Evolutionary conservation across 2,329 filamentous ascomycete species (phyloP).

Genomic region (Alternaria dauci): DNA sequence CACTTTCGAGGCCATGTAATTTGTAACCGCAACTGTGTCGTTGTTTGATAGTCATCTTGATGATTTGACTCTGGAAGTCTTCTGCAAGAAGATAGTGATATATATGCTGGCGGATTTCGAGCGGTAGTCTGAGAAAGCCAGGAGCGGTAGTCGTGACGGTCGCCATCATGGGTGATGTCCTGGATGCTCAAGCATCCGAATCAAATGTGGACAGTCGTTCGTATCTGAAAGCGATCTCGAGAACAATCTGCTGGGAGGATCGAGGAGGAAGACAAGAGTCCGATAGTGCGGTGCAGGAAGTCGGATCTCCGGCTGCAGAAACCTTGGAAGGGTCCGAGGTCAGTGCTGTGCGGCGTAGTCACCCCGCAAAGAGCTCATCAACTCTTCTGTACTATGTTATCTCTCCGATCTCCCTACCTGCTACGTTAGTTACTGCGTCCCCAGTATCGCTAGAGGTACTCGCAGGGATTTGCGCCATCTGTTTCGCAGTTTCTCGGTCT

Average conservation of each 20-base stretch:
- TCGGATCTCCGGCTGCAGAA: not conserved
- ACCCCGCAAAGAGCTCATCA: not conserved
- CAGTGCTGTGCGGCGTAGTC: not conserved
- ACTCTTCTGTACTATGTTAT: not conserved
- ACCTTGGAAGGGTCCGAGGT: not conserved
- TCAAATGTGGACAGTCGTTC: not conserved
- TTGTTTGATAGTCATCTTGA: not conserved
- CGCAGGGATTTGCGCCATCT: not conserved
- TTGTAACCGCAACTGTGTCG: no score
- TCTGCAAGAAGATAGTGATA: not conserved
- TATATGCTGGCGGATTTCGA: conserved; percentile 1
- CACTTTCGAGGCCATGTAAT: not conserved
- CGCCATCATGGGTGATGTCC: not conserved
- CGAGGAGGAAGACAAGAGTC: not conserved
- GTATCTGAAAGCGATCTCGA: no score
- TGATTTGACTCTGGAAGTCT: not conserved
- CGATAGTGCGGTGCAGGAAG: not conserved
- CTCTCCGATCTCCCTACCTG: no score
- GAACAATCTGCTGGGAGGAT: not conserved
- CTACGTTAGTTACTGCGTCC: not conserved
- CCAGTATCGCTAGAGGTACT: not conserved
- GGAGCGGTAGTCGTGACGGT: not conserved
- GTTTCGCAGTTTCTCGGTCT: not conserved
- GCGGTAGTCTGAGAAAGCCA: conserved; percentile 1
- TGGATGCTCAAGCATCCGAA: not conserved